phyloP scores from a whole-genome alignment of 805 yeast species.

The Myxozyma melibiosi region DNA sequence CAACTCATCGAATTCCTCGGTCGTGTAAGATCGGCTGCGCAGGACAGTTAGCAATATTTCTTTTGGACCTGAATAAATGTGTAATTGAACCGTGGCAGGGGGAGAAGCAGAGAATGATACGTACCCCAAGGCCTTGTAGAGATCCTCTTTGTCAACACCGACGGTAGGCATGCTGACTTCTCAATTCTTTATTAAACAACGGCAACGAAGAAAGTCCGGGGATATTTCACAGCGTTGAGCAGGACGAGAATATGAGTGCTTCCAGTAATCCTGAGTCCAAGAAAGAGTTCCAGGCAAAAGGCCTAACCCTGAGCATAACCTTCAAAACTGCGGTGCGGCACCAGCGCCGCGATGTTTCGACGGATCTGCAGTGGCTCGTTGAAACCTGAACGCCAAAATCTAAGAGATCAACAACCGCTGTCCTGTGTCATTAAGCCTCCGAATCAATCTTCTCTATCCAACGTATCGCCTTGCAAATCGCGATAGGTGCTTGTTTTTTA shows the following conservation, averaged over 20 bases:
- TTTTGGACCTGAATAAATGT: no score
- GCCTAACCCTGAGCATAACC: not conserved
- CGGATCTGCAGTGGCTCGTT: not conserved
- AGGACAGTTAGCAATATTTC: not conserved
- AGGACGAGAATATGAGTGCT: no score
- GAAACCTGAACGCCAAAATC: not conserved
- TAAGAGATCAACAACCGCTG: not conserved
- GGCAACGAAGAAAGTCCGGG: not conserved
- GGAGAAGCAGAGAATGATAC: constrained; percentile 31
- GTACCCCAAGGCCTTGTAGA: constrained; percentile 73
- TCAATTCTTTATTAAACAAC: not conserved
- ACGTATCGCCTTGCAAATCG: no score
- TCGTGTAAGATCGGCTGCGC: constrained; percentile 58
- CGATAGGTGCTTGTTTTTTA: no score
- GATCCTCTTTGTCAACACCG: constrained; percentile 91
- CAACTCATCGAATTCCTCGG: constrained; percentile 92
- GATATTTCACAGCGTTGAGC: not conserved
- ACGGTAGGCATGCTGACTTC: constrained; percentile 82
- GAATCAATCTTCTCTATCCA: no score
- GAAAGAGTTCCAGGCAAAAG: not conserved
- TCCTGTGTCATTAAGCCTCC: no score
- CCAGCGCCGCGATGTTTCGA: not conserved
- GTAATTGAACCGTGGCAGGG: no score
- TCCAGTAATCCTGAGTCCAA: not conserved
- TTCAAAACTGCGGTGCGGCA: not conserved